These are phyloP conservation scores for Malbranchea zuffiana DNA, from an alignment of 2,329 filamentous ascomycete species.

Conservation along the genomic window DNA sequence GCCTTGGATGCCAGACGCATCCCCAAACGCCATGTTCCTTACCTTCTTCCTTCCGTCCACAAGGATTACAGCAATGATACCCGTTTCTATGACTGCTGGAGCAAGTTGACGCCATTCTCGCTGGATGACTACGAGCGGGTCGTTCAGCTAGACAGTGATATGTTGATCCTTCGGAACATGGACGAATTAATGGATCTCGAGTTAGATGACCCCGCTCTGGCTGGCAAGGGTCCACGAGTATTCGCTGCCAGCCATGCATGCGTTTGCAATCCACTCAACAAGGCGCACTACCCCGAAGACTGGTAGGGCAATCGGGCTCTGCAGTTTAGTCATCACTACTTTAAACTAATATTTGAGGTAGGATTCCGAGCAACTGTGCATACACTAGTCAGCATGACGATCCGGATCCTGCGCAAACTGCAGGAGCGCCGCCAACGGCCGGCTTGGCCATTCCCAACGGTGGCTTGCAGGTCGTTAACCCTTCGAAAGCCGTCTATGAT, in stretches of 20 bases:
- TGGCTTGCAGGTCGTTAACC: conserved; percentile 52
- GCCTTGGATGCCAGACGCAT: conserved; percentile 62
- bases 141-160: conserved; percentile 79
- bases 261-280: conserved; percentile 71
- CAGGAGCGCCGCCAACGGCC: conserved; percentile 39
- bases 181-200: conserved; percentile 81
- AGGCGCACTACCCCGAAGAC: conserved; percentile 63
- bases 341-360: conserved; percentile 11
- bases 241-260: conserved; percentile 79
- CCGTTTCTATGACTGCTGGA: conserved; percentile 85
- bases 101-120: conserved; percentile 69
- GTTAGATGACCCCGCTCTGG: conserved; percentile 49
- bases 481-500: conserved; percentile 43
- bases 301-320: conserved; percentile 41
- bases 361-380: conserved; percentile 49
- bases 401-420: conserved; percentile 41
- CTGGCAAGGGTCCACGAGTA: conserved; percentile 49
- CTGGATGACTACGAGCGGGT: conserved; percentile 66
- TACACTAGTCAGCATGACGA: conserved; percentile 47
- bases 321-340: background rate
- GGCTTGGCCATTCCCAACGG: conserved; percentile 49
- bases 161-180: conserved; percentile 76
- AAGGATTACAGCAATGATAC: conserved; percentile 66
- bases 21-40: conserved; percentile 56
- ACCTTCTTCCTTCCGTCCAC: conserved; percentile 54